Percentiles rank a stretch among this genome's conserved stretches.
phyloP scores from a whole-genome alignment of 2,329 filamentous ascomycete genomes.

The Penicillium sp. region DNA sequence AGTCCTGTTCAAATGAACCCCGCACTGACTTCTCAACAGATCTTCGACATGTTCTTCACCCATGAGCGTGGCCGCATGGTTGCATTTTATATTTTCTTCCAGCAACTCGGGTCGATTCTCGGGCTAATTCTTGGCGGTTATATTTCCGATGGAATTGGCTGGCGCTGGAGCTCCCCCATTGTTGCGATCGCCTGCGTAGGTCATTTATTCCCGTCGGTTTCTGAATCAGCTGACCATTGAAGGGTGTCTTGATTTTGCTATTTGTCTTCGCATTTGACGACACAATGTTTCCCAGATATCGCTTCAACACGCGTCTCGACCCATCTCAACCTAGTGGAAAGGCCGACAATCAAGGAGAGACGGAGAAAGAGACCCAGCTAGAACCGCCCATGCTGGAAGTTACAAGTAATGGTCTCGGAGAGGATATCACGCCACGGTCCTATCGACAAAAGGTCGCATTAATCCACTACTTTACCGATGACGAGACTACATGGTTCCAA shows the following conservation, averaged over 20 bases:
- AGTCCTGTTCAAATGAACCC: background rate
- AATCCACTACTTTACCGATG: constrained; percentile 29
- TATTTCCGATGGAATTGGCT: constrained; percentile 35
- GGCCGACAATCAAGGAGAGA: background rate
- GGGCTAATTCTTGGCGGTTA: constrained; percentile 39
- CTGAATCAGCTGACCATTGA: background rate
- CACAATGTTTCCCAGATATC: constrained; percentile 36
- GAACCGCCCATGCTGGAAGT: constrained; percentile 14
- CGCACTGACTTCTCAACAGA: constrained; percentile 10
- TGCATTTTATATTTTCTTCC: constrained; percentile 41
- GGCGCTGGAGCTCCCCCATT: constrained; percentile 37
- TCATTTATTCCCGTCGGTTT: constrained; percentile 4
- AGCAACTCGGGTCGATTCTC: constrained; percentile 41
- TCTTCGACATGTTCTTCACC: constrained; percentile 42
- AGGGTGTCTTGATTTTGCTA: constrained; percentile 25
- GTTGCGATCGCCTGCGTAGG: constrained; percentile 33
- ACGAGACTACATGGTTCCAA: constrained; percentile 39
- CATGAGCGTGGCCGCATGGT: constrained; percentile 40
- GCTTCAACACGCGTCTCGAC: constrained; percentile 18
- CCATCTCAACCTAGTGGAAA: background rate
- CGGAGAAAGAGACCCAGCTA: constrained; percentile 4
- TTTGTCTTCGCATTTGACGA: constrained; percentile 38
- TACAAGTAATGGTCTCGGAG: constrained; percentile 16
- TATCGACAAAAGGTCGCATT: constrained; percentile 26
- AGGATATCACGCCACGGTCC: constrained; percentile 21